Base-by-base conservation (phyloP, 2,329 filamentous ascomycete species). In the Chaetomiaceae sp. region DNA sequence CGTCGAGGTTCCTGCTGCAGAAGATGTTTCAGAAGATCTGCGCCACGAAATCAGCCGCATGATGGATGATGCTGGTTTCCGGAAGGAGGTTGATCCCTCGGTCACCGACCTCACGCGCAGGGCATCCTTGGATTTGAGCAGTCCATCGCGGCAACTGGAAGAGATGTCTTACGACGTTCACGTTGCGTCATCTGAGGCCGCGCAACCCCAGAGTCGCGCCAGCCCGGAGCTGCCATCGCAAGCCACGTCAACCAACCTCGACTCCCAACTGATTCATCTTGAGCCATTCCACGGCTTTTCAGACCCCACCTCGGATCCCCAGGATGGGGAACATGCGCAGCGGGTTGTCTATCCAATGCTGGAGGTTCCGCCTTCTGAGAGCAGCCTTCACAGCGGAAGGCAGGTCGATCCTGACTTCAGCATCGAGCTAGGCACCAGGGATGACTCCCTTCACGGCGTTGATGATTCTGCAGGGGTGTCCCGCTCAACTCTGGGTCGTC, bases 11-110 rank as follows among this genome's bases (percentile, higher is more conserved):
- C n/a, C n/a, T n/a, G n/a, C n/a, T n/a, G n/a, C n/a, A n/a, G n/a
- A n/a, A n/a, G n/a, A n/a, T n/a, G n/a, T 64, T 33, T 65, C 56
- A 54, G 71, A 58, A 63, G 69, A 59, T 62, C 69, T 57, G 19
- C 66, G 57, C 15, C 57, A 65, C 11, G 70, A 75, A 22, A 75
- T 77, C 36, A 71, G 70, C 43, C 61, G 69, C 38, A 64, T 78
- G 44, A 78, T 78, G 37, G 70, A 68, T 45, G 72, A 78, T 44
- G 75, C 74, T 14, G 76, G 75, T 4, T 78, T 77, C 61, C 68
- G 73, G 33, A 73, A 73, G 20, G 69, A 69, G 17, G 60, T 78
- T 39, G 69, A 73, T 46, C 72, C 72, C 3, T 69, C 75, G 14
- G 57, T 70, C 20, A 54, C 51, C 27, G 43, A 57, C 22, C 56